phyloP scores from a whole-genome alignment of 2,329 filamentous ascomycete genomes.

The Eutypella sp. region DNA sequence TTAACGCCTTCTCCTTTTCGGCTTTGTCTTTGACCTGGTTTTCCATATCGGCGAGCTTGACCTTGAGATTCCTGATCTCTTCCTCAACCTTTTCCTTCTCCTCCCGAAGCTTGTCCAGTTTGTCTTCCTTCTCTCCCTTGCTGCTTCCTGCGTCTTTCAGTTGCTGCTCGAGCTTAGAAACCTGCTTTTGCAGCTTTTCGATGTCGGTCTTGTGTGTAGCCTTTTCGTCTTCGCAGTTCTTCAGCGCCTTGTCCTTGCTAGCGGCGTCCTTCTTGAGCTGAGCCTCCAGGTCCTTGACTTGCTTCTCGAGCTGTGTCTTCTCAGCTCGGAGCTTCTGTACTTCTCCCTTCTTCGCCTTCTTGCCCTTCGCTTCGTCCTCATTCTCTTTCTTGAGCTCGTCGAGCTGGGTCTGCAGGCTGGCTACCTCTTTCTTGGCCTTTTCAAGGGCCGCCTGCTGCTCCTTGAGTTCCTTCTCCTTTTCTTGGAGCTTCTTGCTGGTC shows the following conservation, averaged over 20 bases:
- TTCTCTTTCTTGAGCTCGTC: background rate
- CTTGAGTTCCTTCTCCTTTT: background rate
- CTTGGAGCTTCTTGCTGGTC: no score
- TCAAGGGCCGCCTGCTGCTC: background rate
- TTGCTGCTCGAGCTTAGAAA: background rate
- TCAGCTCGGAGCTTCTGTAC: background rate
- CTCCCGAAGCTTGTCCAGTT: no score
- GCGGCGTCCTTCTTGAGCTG: background rate
- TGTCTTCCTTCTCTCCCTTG: no score
- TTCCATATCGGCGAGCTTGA: no score
- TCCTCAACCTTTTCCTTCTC: no score
- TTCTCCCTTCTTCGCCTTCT: background rate
- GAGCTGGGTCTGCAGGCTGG: background rate
- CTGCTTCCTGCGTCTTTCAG: background rate
- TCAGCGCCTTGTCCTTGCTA: background rate
- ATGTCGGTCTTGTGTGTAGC: background rate
- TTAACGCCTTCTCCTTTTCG: no score
- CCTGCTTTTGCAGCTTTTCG: background rate
- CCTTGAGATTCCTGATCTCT: no score
- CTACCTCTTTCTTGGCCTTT: background rate
- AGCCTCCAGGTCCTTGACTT: background rate
- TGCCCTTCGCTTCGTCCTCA: background rate
- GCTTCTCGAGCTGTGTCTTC: background rate
- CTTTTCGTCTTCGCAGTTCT: background rate
- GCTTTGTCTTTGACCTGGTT: no score